Base-by-base conservation (phyloP, 371 early-diverging fungal species). In the Mucor mucedo region DNA sequence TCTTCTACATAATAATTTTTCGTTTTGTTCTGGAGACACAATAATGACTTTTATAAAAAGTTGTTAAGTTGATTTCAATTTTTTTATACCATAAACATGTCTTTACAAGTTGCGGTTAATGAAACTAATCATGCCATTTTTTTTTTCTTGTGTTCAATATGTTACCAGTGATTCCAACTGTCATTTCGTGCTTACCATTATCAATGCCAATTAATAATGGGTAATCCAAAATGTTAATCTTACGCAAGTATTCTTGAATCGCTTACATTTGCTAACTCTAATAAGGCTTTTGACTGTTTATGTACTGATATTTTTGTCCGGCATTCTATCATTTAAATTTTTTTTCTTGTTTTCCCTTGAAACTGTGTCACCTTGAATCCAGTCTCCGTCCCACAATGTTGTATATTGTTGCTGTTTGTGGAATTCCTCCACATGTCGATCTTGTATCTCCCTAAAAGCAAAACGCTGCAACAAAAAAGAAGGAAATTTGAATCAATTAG, bases 11-110 rank as follows among this genome's bases (percentile, higher is more conserved):
- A 96, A 96, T 41, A 96, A 80, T 13, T 80, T 80, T 68, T 87
- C 93, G 78, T 97, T 96, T 73, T 93, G 91, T 53, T 90, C 85
- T 8, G 97, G 97, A 11, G 95, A 91, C 21, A 96, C 76, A 33
- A 97, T 92, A 1, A 97, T 97, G 9, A 95, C 95, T 79, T 92
- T 78, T 80, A 90, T 69, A 82, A 89, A 56, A 71, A 89, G 72
- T 62, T 85, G 69, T 21, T 91, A 83, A 1, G 94, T 89, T 7
- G 94, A 92, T 81, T 96, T 97, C 10, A 97, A 79, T 63, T 90
- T 88, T 88, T 76, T 96, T 97, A 80, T 94, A 94, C 95, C 95
- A 96, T 0, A 96, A 96, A 67, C 89, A 97, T 0, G 96, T 90
- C 16, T 96, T 89, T 72, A 96, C 95, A 69, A 93, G 10, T 32